Base-by-base conservation (phyloP, 805 yeast genomes). In the Debaryomyces prosopidis region DNA sequence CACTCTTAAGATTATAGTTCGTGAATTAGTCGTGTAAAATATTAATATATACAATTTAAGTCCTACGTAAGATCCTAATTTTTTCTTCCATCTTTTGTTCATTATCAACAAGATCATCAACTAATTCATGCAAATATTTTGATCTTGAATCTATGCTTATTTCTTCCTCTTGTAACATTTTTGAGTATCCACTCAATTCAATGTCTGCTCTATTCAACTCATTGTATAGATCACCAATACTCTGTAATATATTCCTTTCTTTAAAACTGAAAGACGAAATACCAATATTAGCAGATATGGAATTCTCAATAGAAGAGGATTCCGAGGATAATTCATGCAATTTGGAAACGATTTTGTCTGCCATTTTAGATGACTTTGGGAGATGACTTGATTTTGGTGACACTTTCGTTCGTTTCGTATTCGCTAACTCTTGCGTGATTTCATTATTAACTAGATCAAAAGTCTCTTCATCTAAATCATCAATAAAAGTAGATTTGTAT, bases 381-480 rank as follows among this genome's bases (percentile, higher is more conserved):
- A 60, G 58, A 20, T 12, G 19, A 32, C 42, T 37, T 43, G 28
- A 28, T 11, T n/a, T 19, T n/a, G n/a, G n/a, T 10, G 19, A 15
- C 9, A 9, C 10, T 17, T 19, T 35, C 9, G 40, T 8, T 2
- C n/a, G 9, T 11, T 15, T 10, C n/a, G 12, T 15, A 3, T 26
- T 23, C 10, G 27, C 23, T 9, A 42, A 35, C 32, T 39, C 40
- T 15, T 31, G 12, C 10, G 49, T 53, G 1, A 69, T 56, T 30
- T 46, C 60, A 7, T 36, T 16, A 7, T 52, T 46, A 3, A 62
- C 70, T 9, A 40, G 44, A 3, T 48, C 50, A 32, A 41, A 48
- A 1, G 43, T 11, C 6, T 59, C 67, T 27, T 62, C 69, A 36
- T 67, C 71, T 15, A 73, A 39, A 44, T 64, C 73, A n/a, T 61